These are phyloP conservation scores for Xylaria sp. DNA, from an alignment of 2,329 filamentous ascomycete species.

Conservation along the genomic window DNA sequence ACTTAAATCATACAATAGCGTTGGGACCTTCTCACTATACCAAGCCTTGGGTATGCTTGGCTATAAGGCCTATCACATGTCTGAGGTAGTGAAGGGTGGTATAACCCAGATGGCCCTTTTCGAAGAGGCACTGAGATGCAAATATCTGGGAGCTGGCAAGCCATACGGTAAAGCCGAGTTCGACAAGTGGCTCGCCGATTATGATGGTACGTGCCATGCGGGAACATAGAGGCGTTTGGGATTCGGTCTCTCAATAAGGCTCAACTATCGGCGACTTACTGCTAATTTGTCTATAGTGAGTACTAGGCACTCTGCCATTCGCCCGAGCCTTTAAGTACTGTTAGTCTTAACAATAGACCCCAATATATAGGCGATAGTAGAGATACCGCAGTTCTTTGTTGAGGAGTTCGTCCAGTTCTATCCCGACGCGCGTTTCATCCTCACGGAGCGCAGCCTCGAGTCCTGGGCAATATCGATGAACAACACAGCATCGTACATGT, in stretches of 20 bases:
- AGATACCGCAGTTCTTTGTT: conserved; percentile 46
- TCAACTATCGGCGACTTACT: neutral
- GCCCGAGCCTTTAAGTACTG: neutral
- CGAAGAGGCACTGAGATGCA: conserved; percentile 41
- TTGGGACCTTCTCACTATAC: conserved; percentile 45
- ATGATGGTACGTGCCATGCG: conserved; percentile 38
- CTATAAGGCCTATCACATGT: conserved; percentile 44
- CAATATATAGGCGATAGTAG: conserved; percentile 37
- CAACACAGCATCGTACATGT: conserved; percentile 40
- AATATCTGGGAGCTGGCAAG: conserved; percentile 39
- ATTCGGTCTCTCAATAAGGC: neutral
- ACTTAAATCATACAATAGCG: conserved; percentile 24
- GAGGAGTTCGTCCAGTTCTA: conserved; percentile 48
- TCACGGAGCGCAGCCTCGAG: conserved; percentile 49
- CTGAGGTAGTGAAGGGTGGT: conserved; percentile 36
- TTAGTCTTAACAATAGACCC: neutral
- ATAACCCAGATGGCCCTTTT: conserved; percentile 36
- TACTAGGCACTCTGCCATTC: neutral
- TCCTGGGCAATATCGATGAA: conserved; percentile 48
- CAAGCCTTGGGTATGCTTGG: conserved; percentile 43
- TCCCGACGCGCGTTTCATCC: conserved; percentile 51
- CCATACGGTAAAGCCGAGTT: conserved; percentile 44
- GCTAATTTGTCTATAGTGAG: conserved; percentile 24
- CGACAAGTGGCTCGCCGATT: conserved; percentile 44
- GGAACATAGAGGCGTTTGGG: neutral